Evolutionary conservation across 805 yeast genomes (phyloP).

Genomic region (Candida coquimbonensis): DNA sequence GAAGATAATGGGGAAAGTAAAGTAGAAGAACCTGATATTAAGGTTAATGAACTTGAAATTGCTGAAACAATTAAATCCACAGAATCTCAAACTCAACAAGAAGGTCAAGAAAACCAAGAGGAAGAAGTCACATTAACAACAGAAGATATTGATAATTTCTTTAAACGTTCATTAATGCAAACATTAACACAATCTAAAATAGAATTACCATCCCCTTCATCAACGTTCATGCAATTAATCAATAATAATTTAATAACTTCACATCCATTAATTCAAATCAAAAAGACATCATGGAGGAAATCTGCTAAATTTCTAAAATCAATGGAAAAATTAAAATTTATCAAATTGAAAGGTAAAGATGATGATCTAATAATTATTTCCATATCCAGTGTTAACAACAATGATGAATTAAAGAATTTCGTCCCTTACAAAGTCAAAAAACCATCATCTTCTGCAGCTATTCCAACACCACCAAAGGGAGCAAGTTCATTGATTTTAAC

Average conservation of each 20-base stretch:
- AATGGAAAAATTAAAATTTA: conserved; percentile 68
- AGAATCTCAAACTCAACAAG: conserved; percentile 6
- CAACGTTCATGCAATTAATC: conserved; percentile 66
- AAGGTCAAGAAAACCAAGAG: conserved; percentile 5
- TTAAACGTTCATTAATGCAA: conserved; percentile 63
- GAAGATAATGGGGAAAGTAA: conserved; percentile 7
- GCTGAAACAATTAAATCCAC: conserved; percentile 4
- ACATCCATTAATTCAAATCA: conserved; percentile 51
- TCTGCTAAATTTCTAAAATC: conserved; percentile 78
- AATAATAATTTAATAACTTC: conserved; percentile 69
- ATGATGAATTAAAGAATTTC: conserved; percentile 48
- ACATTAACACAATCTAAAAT: conserved; percentile 52
- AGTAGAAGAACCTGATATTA: conserved; percentile 4
- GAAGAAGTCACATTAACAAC: conserved; percentile 30
- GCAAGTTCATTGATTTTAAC: conserved; percentile 33
- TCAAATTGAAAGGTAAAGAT: conserved; percentile 76
- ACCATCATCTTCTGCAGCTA: conserved; percentile 11
- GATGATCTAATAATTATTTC: conserved; percentile 64
- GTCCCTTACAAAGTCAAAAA: conserved; percentile 47
- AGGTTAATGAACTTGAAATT: conserved; percentile 4
- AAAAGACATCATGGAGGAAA: conserved; percentile 86
- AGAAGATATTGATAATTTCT: conserved; percentile 70
- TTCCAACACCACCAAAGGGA: conserved; percentile 1
- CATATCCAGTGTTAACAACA: conserved; percentile 37
- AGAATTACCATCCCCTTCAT: conserved; percentile 61